Evolutionary conservation across 306 rosid genomes (phyloP).

Genomic region (Prunus campanulata): DNA sequence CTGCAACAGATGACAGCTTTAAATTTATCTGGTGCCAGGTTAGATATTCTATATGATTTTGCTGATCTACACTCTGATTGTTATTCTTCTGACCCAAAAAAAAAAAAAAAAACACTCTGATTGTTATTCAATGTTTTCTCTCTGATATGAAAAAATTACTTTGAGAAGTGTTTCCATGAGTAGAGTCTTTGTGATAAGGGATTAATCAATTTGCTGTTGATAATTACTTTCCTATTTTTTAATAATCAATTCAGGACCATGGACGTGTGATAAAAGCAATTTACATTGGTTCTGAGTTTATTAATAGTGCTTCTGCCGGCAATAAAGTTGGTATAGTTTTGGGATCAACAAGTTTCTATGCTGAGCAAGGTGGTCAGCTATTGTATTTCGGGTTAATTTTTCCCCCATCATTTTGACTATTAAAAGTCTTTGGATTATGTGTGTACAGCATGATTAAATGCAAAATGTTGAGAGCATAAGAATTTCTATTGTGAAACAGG

Average conservation of each 20-base stretch:
- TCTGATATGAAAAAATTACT: background rate
- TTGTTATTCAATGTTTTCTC: background rate
- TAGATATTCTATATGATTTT: constrained; percentile 1
- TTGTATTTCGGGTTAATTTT: constrained; percentile 3
- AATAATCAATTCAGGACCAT: constrained; percentile 54
- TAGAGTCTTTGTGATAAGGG: background rate
- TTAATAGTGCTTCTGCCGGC: constrained; percentile 50
- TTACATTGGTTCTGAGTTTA: constrained; percentile 73
- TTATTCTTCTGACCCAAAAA: too few species aligned
- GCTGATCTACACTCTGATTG: background rate
- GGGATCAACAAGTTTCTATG: constrained; percentile 94
- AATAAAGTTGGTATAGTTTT: constrained; percentile 73
- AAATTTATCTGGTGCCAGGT: constrained; percentile 81
- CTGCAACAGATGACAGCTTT: constrained; percentile 81
- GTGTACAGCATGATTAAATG: too few species aligned
- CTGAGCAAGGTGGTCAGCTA: constrained; percentile 99
- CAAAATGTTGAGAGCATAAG: too few species aligned
- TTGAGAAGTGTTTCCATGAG: too few species aligned
- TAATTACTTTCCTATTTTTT: constrained; percentile 13
- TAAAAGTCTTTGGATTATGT: background rate
- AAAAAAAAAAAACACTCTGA: too few species aligned
- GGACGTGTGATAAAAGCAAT: constrained; percentile 75
- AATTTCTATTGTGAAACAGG: too few species aligned
- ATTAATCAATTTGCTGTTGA: background rate
- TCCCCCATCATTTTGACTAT: background rate